phyloP scores from a whole-genome alignment of 352 stramenopile genomes.

The Nothophytophthora sp. region DNA sequence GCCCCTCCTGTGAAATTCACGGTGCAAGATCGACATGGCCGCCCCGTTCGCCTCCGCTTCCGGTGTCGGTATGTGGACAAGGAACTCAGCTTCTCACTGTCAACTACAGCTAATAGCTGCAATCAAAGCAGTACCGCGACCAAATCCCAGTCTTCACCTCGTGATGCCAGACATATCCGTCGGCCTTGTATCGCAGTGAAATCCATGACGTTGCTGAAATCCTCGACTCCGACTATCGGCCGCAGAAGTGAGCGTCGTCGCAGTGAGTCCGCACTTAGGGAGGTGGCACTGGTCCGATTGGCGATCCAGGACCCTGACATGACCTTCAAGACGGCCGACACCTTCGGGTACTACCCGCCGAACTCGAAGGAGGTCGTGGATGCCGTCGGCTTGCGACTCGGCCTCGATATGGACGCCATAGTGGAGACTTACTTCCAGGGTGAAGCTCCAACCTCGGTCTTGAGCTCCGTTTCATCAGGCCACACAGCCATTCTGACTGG shows the following conservation, averaged over 20 bases:
- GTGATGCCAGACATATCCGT: constrained; percentile 5
- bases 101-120: too few species aligned
- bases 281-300: constrained; percentile 52
- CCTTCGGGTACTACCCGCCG: constrained; percentile 79
- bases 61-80: constrained; percentile 6
- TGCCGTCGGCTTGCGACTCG: constrained; percentile 59
- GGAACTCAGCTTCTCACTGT: too few species aligned
- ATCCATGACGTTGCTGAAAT: constrained; percentile 6
- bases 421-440: constrained; percentile 66
- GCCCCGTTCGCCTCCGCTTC: constrained; percentile 17
- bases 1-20: constrained; percentile 2
- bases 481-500: not conserved
- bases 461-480: not conserved
- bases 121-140: too few species aligned
- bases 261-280: not conserved
- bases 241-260: not conserved
- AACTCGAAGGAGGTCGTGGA: constrained; percentile 73
- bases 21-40: constrained; percentile 20
- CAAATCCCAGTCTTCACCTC: not conserved
- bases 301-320: constrained; percentile 46
- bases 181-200: constrained; percentile 6
- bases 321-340: constrained; percentile 85
- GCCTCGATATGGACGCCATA: constrained; percentile 79
- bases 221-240: too few species aligned
- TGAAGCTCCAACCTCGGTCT: not conserved